These are phyloP conservation scores for Backusella psychrophila DNA, from an alignment of 192 early-diverging fungal genomes.

Conservation along the genomic window DNA sequence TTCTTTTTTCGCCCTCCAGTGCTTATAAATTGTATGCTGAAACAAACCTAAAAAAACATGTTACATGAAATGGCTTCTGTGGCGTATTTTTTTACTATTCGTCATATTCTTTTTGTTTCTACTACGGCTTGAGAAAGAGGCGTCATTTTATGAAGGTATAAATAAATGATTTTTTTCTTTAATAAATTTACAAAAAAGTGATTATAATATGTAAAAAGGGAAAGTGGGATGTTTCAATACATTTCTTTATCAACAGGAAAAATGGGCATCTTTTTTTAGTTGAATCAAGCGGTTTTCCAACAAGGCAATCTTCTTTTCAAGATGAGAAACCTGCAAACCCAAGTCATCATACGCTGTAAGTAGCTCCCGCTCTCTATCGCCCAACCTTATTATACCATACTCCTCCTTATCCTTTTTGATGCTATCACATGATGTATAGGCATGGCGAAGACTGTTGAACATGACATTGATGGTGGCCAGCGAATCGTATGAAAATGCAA, in stretches of 20 bases:
- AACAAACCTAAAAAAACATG: too few relatives aligned
- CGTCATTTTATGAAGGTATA: too few relatives aligned
- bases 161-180: too few relatives aligned
- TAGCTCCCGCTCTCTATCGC: background rate
- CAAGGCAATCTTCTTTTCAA: background rate
- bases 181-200: too few relatives aligned
- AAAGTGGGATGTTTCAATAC: background rate
- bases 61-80: too few relatives aligned
- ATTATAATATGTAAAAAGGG: background rate
- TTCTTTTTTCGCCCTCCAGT: too few relatives aligned
- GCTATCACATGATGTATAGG: background rate
- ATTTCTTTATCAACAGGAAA: background rate
- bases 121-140: too few relatives aligned
- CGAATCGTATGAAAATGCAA: constrained; percentile 5
- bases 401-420: background rate
- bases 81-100: too few relatives aligned
- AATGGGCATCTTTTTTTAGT: background rate
- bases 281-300: background rate
- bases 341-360: background rate
- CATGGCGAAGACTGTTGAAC: constrained; percentile 7
- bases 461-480: constrained; percentile 13
- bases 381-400: background rate
- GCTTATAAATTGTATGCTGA: too few relatives aligned
- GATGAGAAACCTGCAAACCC: background rate
- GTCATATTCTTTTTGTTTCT: too few relatives aligned